These are phyloP conservation scores for Arabidopsis thaliana DNA, from an alignment of 345 rosid species.

Conservation along the genomic window TAIR10.1 NC_003076.8:2095001-2095500, in stretches of 20 bases:
- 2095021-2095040: slow-evolving; percentile 97
- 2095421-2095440: not conserved
- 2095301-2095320: slow-evolving; percentile 7
- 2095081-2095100: slow-evolving; percentile 77
- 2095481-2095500: not conserved
- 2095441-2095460: not conserved
- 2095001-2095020: slow-evolving; percentile 15
- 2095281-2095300: not conserved
- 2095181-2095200: not conserved
- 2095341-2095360: not conserved
- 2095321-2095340: not conserved
- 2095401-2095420: not conserved
- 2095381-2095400: not conserved
- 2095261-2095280: slow-evolving; percentile 8
- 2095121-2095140: slow-evolving; percentile 1
- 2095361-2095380: not conserved
- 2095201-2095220: not conserved
- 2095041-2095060: slow-evolving; percentile 81
- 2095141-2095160: not conserved
- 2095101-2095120: slow-evolving; percentile 11
- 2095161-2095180: not conserved
- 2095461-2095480: not conserved
- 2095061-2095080: slow-evolving; percentile 77
- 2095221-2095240: not conserved
- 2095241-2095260: slow-evolving; percentile 14